Conservation (phyloP, 164 flowering plant genomes). For the Berberis vulgaris region DNA sequence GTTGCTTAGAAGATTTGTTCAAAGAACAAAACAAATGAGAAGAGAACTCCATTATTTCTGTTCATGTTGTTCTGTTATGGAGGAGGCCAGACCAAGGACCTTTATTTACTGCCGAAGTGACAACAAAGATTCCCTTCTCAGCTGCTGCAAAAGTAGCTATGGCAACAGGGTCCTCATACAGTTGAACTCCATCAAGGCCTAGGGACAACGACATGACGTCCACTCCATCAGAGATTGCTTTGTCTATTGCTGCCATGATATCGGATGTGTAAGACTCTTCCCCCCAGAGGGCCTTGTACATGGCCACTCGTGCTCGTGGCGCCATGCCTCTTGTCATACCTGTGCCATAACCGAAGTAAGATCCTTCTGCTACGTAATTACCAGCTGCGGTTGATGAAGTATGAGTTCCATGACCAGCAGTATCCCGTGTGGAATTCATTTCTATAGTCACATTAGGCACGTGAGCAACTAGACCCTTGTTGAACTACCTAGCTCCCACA, state of each 20-base stretch:
- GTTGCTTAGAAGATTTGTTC: too few species aligned
- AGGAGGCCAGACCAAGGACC: slow-evolving; percentile 41
- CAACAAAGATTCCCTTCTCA: slow-evolving; percentile 51
- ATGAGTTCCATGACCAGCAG: slow-evolving; percentile 72
- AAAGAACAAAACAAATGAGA: too few species aligned
- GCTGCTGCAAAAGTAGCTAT: slow-evolving; percentile 58
- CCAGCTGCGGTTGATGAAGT: slow-evolving; percentile 69
- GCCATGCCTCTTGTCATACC: slow-evolving; percentile 63
- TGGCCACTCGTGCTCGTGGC: slow-evolving; percentile 51
- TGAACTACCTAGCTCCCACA: slow-evolving; percentile 62
- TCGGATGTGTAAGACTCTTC: slow-evolving; percentile 35
- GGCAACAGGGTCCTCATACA: slow-evolving; percentile 56
- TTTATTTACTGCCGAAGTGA: slow-evolving; percentile 62
- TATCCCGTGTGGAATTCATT: slow-evolving; percentile 58
- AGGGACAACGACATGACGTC: slow-evolving; percentile 58
- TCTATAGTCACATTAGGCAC: slow-evolving; percentile 31
- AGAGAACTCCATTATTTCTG: not conserved
- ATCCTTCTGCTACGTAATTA: slow-evolving; percentile 31
- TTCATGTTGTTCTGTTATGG: slow-evolving; percentile 71
- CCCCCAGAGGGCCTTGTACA: slow-evolving; percentile 59
- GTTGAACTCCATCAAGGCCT: slow-evolving; percentile 27
- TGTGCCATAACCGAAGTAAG: slow-evolving; percentile 49
- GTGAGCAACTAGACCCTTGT: slow-evolving; percentile 37
- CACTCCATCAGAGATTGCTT: slow-evolving; percentile 52
- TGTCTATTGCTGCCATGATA: slow-evolving; percentile 56